These are phyloP conservation scores for Claviceps digitariae DNA, from an alignment of 2,329 filamentous ascomycete genomes.

Conservation along the genomic window DNA sequence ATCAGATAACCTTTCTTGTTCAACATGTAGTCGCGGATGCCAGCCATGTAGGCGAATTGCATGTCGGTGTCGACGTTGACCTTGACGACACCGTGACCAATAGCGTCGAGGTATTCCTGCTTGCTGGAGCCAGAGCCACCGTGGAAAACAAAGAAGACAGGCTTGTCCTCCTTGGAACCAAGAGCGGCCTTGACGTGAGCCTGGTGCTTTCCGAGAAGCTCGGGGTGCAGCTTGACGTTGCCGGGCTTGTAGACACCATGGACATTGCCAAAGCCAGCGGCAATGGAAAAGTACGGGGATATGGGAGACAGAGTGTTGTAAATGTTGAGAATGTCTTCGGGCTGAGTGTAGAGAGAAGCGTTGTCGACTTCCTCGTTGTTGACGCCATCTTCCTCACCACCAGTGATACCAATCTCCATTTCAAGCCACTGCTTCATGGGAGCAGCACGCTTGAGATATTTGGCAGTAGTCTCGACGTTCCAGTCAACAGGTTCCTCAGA, in stretches of 20 bases:
- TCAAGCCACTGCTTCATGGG: slow-evolving; percentile 99
- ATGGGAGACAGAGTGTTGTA: slow-evolving; percentile 75
- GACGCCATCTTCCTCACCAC: slow-evolving; percentile 94
- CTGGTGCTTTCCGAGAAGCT: slow-evolving; percentile 96
- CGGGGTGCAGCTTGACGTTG: slow-evolving; percentile 93
- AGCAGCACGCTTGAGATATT: slow-evolving; percentile 85
- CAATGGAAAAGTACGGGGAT: slow-evolving; percentile 94
- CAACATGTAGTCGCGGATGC: slow-evolving; percentile 88
- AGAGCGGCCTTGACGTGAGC: slow-evolving; percentile 74
- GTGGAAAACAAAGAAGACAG: slow-evolving; percentile 99
- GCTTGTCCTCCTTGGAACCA: slow-evolving; percentile 62
- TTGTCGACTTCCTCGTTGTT: slow-evolving; percentile 98
- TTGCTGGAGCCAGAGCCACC: slow-evolving; percentile 87
- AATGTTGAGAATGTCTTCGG: slow-evolving; percentile 88
- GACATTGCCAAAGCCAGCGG: slow-evolving; percentile 96
- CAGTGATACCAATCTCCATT: slow-evolving; percentile 83
- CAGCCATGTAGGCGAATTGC: slow-evolving; percentile 84
- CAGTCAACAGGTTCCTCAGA: slow-evolving; percentile 81
- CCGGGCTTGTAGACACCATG: slow-evolving; percentile 98
- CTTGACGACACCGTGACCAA: slow-evolving; percentile 92
- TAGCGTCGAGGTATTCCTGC: slow-evolving; percentile 80
- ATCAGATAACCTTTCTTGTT: slow-evolving; percentile 91
- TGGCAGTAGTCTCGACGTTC: slow-evolving; percentile 85
- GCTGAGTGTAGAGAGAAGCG: slow-evolving; percentile 93
- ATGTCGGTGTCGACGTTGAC: slow-evolving; percentile 98